These are phyloP conservation scores for Rostrohypoxylon terebratum DNA, from an alignment of 495 filamentous ascomycete genomes.

Conservation along the genomic window DNA sequence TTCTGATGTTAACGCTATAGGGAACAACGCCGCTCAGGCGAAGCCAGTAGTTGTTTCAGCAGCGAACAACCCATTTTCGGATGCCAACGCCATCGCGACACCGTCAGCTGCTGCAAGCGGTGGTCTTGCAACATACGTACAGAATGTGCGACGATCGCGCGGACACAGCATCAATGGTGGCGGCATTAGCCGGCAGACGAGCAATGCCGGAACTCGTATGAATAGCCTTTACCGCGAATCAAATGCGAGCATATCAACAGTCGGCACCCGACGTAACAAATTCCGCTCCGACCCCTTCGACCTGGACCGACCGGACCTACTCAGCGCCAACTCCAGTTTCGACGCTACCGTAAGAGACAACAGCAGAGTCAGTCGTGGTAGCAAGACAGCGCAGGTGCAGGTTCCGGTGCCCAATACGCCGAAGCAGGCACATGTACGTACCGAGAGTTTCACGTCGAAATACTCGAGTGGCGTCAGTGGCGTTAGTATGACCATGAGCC, in stretches of 20 bases:
- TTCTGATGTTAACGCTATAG: constrained; percentile 57
- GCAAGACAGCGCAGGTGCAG: constrained; percentile 27
- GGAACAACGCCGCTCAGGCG: constrained; percentile 54
- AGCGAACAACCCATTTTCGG: constrained; percentile 58
- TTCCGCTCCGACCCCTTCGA: constrained; percentile 76
- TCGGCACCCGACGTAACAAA: constrained; percentile 57
- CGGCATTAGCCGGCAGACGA: constrained; percentile 39
- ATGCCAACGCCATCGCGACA: constrained; percentile 52
- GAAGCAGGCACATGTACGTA: constrained; percentile 39
- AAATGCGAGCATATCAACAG: constrained; percentile 46
- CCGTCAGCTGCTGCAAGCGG: constrained; percentile 39
- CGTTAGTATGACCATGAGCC: constrained; percentile 51
- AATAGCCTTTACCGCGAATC: constrained; percentile 53
- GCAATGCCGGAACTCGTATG: constrained; percentile 24
- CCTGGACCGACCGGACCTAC: constrained; percentile 66
- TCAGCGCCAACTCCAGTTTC: constrained; percentile 46
- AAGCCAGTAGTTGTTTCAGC: constrained; percentile 50
- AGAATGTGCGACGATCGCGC: constrained; percentile 59
- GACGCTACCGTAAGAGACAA: constrained; percentile 23
- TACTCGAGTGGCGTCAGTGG: constrained; percentile 63
- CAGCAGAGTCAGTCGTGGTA: constrained; percentile 37
- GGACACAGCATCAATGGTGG: constrained; percentile 55
- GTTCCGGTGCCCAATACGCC: constrained; percentile 35
- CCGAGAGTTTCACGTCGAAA: constrained; percentile 57
- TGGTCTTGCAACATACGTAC: constrained; percentile 54